A percentile compares a stretch with the other conserved stretches of the same genome.
Evolutionary conservation across 345 rosid genomes (phyloP).

Genomic region (Ceriops decandra): DNA sequence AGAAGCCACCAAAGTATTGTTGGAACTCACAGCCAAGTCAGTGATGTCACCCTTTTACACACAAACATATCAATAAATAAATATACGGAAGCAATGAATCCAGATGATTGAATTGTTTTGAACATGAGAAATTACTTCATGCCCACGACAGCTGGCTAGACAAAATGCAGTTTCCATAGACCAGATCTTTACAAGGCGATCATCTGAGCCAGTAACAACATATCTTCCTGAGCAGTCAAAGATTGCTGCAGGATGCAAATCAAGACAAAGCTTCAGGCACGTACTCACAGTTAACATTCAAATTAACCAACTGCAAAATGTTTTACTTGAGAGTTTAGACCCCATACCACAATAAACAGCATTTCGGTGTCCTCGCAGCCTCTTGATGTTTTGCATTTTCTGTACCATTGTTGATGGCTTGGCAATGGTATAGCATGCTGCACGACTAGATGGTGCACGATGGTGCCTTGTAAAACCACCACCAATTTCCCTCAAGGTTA

Average conservation of each 20-base stretch:
- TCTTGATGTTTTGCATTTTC: conserved; percentile 92
- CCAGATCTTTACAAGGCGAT: conserved; percentile 98
- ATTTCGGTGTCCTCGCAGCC: conserved; percentile 88
- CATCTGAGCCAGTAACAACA: conserved; percentile 97
- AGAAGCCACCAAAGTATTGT: conserved; percentile 87
- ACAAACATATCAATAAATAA: conserved; percentile 18
- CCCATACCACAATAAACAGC: conserved; percentile 96
- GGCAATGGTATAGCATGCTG: conserved; percentile 92
- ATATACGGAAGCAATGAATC: conserved; percentile 15
- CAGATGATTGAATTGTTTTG: conserved; percentile 14
- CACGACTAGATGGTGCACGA: conserved; percentile 90
- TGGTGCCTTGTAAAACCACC: conserved; percentile 97
- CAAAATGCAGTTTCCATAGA: conserved; percentile 99
- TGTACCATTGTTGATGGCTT: conserved; percentile 93
- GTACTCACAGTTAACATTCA: too few relatives aligned
- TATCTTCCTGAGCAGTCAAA: conserved; percentile 94
- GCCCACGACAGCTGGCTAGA: conserved; percentile 98
- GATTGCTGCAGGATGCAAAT: conserved; percentile 65
- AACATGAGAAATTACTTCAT: conserved; percentile 68
- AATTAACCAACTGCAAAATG: not conserved
- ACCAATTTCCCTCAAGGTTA: conserved; percentile 90
- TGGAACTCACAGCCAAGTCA: conserved; percentile 97
- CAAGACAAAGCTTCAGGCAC: conserved; percentile 12
- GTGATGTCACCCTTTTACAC: conserved; percentile 91
- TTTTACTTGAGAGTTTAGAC: conserved; percentile 9